Conservation (phyloP, 1,139 yeast species). For the Pneumocystis canis region DNA sequence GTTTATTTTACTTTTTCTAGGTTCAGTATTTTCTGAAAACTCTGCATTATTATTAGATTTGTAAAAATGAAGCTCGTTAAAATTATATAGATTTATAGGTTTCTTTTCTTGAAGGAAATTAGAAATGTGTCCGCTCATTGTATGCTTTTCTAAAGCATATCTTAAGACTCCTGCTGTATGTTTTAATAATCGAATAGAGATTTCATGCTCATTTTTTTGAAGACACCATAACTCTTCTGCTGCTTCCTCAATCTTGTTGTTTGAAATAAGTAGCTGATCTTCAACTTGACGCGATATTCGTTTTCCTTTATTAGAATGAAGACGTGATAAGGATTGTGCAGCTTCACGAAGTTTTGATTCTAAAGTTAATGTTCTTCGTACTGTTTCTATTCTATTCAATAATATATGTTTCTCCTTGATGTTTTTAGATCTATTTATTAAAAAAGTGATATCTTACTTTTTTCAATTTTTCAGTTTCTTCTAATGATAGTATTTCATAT, state of each 20-base stretch:
- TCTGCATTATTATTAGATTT: not conserved
- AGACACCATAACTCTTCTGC: constrained; percentile 11
- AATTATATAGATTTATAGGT: not conserved
- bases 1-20: not conserved
- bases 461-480: constrained; percentile 8
- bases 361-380: constrained; percentile 8
- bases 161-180: constrained; percentile 11
- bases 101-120: not conserved
- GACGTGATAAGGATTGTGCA: constrained; percentile 7
- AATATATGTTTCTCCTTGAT: constrained; percentile 4
- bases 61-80: constrained; percentile 9
- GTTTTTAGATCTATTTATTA: not conserved
- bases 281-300: constrained; percentile 10
- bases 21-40: not conserved
- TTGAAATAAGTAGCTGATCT: constrained; percentile 7
- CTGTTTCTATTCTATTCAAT: constrained; percentile 8
- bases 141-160: not conserved
- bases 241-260: constrained; percentile 10
- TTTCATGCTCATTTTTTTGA: constrained; percentile 7
- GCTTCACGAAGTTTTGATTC: constrained; percentile 12
- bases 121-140: constrained; percentile 1
- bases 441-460: not conserved
- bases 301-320: constrained; percentile 8
- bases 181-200: constrained; percentile 8
- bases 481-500: constrained; percentile 7